A percentile compares a stretch with the other conserved stretches of the same genome.
Conservation (phyloP, 805 yeast species). For the Candida suzukii region DNA sequence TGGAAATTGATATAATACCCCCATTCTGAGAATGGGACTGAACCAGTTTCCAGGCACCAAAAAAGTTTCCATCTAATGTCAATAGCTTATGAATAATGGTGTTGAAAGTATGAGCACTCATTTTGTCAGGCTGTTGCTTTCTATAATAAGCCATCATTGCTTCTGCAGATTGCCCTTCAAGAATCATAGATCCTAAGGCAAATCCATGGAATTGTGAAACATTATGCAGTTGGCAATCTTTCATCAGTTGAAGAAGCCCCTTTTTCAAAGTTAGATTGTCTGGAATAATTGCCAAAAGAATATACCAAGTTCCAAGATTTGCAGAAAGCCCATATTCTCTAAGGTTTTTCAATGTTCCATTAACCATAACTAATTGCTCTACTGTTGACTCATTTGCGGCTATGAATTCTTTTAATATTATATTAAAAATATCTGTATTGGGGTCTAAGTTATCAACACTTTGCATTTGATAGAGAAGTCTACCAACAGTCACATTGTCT, state of each 20-base stretch:
- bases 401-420: constrained; percentile 15
- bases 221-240: background rate
- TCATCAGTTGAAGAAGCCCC: constrained; percentile 8
- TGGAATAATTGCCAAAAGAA: constrained; percentile 14
- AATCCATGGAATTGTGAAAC: constrained; percentile 9
- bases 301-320: constrained; percentile 14
- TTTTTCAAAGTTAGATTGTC: constrained; percentile 6
- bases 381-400: constrained; percentile 3
- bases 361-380: constrained; percentile 13
- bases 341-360: constrained; percentile 10
- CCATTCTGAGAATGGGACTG: constrained; percentile 1
- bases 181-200: constrained; percentile 12
- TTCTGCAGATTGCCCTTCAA: constrained; percentile 3
- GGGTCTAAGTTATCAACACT: constrained; percentile 7
- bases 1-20: constrained; percentile 10
- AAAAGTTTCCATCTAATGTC: constrained; percentile 4
- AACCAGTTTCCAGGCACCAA: constrained; percentile 13
- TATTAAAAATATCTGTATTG: constrained; percentile 14
- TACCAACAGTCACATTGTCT: constrained; percentile 35
- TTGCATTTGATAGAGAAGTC: constrained; percentile 32
- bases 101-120: constrained; percentile 5
- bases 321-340: constrained; percentile 5
- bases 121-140: background rate
- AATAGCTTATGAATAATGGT: constrained; percentile 10
- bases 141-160: constrained; percentile 9